Evolutionary conservation across 2,329 filamentous ascomycete genomes (phyloP).

Genomic region (Aspergillus neoniger): DNA sequence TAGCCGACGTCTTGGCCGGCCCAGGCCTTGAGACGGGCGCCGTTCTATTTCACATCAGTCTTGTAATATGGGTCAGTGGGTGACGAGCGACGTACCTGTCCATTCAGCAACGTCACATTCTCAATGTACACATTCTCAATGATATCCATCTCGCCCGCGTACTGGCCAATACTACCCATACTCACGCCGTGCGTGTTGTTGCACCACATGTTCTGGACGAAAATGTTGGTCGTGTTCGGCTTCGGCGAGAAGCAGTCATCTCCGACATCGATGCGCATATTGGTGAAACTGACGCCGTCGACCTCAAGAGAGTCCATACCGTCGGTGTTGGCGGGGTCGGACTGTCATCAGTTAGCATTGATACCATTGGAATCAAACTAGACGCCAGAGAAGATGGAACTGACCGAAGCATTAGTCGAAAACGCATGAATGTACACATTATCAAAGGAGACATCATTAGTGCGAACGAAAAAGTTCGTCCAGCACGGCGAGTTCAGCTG

Average conservation of each 20-base stretch:
- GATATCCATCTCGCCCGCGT: conserved; percentile 55
- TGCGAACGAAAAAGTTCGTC: conserved; percentile 64
- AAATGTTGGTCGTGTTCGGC: conserved; percentile 59
- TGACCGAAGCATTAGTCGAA: conserved; percentile 50
- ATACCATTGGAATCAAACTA: neutral
- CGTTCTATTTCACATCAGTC: conserved; percentile 46
- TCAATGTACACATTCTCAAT: conserved; percentile 61
- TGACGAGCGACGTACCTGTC: conserved; percentile 34
- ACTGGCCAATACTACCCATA: conserved; percentile 63
- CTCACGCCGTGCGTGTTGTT: conserved; percentile 61
- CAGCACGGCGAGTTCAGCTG: conserved; percentile 64
- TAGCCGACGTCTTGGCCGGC: conserved; percentile 60
- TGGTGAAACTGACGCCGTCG: conserved; percentile 54
- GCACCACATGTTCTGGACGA: conserved; percentile 63
- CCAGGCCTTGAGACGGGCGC: conserved; percentile 64
- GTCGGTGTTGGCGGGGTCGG: conserved; percentile 62
- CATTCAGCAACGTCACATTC: conserved; percentile 60
- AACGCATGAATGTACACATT: conserved; percentile 57
- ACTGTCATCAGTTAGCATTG: conserved; percentile 23
- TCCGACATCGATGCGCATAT: conserved; percentile 56
- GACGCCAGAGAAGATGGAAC: neutral
- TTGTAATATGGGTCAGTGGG: neutral
- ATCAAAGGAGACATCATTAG: conserved; percentile 56
- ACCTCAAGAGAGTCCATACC: conserved; percentile 64
- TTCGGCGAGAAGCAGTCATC: conserved; percentile 65